Evolutionary conservation across 2,329 filamentous ascomycete genomes (phyloP).

Genomic region (Dactylellina leptospora): DNA sequence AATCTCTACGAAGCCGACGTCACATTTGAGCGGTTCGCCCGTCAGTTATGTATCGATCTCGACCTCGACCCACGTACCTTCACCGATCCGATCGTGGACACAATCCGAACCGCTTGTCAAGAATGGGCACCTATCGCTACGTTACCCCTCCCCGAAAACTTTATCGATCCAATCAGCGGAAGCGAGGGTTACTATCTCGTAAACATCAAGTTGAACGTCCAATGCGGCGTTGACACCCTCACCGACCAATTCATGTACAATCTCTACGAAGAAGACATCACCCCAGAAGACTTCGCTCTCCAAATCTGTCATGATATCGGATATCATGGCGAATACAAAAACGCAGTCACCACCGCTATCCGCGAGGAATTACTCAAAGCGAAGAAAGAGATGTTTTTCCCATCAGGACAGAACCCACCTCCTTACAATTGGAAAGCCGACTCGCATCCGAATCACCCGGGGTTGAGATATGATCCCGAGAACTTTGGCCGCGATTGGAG

Average conservation of each 20-base stretch:
- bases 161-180: slow-evolving; percentile 47
- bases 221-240: slow-evolving; percentile 88
- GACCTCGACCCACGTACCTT: slow-evolving; percentile 76
- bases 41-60: slow-evolving; percentile 86
- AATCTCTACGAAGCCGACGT: slow-evolving; percentile 94
- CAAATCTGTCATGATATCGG: slow-evolving; percentile 92
- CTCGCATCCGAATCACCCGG: slow-evolving; percentile 12
- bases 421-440: slow-evolving; percentile 68
- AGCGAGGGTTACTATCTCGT: slow-evolving; percentile 59
- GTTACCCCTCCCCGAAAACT: slow-evolving; percentile 68
- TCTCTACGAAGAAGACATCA: slow-evolving; percentile 86
- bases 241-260: slow-evolving; percentile 95
- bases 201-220: slow-evolving; percentile 88
- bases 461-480: slow-evolving; percentile 85
- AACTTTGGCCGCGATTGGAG: slow-evolving; percentile 85
- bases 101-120: slow-evolving; percentile 93
- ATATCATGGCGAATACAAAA: slow-evolving; percentile 89
- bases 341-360: slow-evolving; percentile 92
- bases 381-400: slow-evolving; percentile 80
- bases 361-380: slow-evolving; percentile 91
- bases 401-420: slow-evolving; percentile 71
- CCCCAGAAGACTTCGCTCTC: slow-evolving; percentile 90
- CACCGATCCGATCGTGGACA: slow-evolving; percentile 83
- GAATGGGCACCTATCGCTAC: slow-evolving; percentile 95
- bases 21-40: slow-evolving; percentile 96